These are phyloP conservation scores for Vicia villosa DNA, from an alignment of 306 rosid genomes.

Conservation along the genomic window DNA sequence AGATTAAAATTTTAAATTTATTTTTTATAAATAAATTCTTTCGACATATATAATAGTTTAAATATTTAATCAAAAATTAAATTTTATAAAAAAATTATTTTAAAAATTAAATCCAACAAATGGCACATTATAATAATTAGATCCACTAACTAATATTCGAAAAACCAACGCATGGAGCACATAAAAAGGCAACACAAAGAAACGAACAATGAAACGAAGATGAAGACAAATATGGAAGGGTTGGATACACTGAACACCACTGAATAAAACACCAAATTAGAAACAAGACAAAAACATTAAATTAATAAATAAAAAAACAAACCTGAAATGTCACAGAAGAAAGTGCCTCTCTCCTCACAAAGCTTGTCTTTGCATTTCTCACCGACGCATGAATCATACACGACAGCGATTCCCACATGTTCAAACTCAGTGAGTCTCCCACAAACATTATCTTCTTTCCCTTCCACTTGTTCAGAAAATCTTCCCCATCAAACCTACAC, in stretches of 20 bases:
- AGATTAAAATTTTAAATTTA: too few relatives aligned
- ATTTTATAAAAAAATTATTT: too few relatives aligned
- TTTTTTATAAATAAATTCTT: too few relatives aligned
- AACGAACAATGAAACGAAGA: conserved; percentile 26
- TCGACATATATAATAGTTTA: too few relatives aligned
- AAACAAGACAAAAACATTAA: background rate
- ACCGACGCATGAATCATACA: conserved; percentile 94
- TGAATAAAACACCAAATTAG: conserved; percentile 1
- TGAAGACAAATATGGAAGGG: conserved; percentile 22
- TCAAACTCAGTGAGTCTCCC: conserved; percentile 95
- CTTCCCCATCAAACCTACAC: conserved; percentile 71
- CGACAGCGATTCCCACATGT: conserved; percentile 93
- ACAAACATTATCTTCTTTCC: conserved; percentile 98
- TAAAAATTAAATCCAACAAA: too few relatives aligned
- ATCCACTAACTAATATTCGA: background rate
- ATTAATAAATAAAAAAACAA: background rate
- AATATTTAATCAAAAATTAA: too few relatives aligned
- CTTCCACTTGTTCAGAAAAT: conserved; percentile 64
- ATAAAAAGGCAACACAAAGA: background rate
- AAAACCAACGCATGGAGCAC: background rate
- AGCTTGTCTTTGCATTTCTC: conserved; percentile 59
- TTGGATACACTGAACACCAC: background rate
- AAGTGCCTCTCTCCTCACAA: conserved; percentile 44
- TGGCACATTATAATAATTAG: too few relatives aligned
- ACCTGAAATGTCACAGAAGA: conserved; percentile 78